Base-by-base conservation (phyloP, 805 yeast species). In the Vanderwaltozyma yarrowii region DNA sequence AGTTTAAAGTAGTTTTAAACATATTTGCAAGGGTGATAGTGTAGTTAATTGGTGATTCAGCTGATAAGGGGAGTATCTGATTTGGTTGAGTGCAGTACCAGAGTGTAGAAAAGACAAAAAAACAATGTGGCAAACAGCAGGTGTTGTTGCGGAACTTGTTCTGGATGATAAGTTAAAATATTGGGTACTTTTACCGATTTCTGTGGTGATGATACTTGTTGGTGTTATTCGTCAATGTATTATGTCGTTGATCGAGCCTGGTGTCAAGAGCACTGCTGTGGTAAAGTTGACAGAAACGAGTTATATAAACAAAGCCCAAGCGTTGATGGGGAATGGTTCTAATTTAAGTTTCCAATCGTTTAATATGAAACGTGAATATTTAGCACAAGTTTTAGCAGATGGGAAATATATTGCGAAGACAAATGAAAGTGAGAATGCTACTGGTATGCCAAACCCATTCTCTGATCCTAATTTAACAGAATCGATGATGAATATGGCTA, bases 111-210 rank as follows among this genome's bases (percentile, higher is more conserved):
- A 11, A 8, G 25, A 23, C 25, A n/a, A n/a, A n/a, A n/a, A n/a
- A n/a, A n/a, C n/a, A n/a, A n/a, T 33, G 36, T 3, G 20, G 5
- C 28, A 16, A 15, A 25, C 30, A 30, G 15, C 27, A 3, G 54
- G 56, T 31, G 50, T 54, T 3, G 65, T 64, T 23, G 74, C 78
- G 2, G 80, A 77, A 38, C 58, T 80, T 16, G 60, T 78, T 11
- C 64, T 89, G 33, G 97, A 89, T 54, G 94, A 95, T 4, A 72
- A 74, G 38, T 67, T 92, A 44, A 80, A 82, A 56, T 73, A 77
- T 50, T 89, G 97, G 96, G 97, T 87, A 23, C 66, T 92, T 14
- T 58, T 86, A 26, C 98, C 98, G 18, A 88, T 92, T 32, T 76
- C 95, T 5, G 55, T 81, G 16, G 94, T 87, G 16, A 87, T 92